These are phyloP conservation scores for Coemansia sp. DNA, from an alignment of 192 early-diverging fungal species.

Conservation along the genomic window DNA sequence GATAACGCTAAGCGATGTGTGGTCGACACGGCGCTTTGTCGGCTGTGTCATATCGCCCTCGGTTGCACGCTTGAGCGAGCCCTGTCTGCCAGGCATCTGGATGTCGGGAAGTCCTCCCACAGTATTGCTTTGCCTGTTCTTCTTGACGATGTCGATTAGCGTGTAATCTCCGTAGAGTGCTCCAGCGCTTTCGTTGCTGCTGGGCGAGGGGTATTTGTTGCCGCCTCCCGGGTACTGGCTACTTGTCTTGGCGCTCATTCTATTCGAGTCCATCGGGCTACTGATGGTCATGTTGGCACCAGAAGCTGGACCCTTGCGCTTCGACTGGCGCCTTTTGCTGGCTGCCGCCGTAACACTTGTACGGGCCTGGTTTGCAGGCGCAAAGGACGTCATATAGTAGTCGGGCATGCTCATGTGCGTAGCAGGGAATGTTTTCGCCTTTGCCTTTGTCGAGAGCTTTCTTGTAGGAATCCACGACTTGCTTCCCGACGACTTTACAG, in stretches of 20 bases:
- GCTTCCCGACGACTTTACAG: constrained; percentile 13
- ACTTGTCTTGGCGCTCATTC: neutral
- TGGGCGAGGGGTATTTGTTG: neutral
- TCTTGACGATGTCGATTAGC: neutral
- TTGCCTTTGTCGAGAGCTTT: constrained; percentile 17
- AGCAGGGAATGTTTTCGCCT: neutral
- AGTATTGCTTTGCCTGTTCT: neutral
- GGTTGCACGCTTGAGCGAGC: neutral
- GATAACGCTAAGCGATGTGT: constrained; percentile 3
- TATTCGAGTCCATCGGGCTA: constrained; percentile 6
- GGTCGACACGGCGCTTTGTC: constrained; percentile 11
- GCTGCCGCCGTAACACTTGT: neutral
- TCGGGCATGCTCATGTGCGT: constrained; percentile 35
- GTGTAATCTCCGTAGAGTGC: neutral
- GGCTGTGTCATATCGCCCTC: neutral
- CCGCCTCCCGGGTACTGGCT: neutral
- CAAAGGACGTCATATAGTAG: constrained; percentile 23
- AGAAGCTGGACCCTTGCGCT: neutral
- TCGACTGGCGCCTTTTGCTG: constrained; percentile 4
- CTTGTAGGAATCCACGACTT: constrained; percentile 38
- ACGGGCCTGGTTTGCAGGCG: neutral
- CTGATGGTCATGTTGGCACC: neutral
- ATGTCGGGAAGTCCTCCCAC: neutral
- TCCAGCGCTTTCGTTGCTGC: neutral
- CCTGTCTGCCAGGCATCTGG: neutral